Percentiles rank a stretch among this genome's conserved stretches.
Evolutionary conservation across 495 filamentous ascomycete species (phyloP).

Genomic region (Tuber melanosporum): DNA sequence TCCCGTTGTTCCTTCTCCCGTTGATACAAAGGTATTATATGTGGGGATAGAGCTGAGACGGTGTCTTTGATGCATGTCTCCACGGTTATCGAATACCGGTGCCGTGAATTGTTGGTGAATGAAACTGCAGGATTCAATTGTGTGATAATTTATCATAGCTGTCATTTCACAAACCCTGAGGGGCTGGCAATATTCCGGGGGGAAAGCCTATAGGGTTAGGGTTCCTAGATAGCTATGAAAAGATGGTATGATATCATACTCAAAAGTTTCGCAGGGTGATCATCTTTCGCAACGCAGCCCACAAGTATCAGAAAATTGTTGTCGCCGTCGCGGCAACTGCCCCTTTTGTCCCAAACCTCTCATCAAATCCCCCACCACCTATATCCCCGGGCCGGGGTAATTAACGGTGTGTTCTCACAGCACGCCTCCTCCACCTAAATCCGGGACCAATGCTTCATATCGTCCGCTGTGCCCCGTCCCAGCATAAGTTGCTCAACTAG

Average conservation of each 20-base stretch:
- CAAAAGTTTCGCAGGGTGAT: background rate
- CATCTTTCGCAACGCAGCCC: background rate
- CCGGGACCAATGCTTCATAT: background rate
- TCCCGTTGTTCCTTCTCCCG: background rate
- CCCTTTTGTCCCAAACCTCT: background rate
- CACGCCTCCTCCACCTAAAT: background rate
- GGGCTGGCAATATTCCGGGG: background rate
- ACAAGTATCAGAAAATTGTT: background rate
- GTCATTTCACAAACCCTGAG: background rate
- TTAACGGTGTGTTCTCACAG: background rate
- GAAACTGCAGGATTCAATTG: background rate
- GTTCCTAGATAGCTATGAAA: background rate
- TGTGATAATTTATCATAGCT: no score
- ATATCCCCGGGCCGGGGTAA: no score
- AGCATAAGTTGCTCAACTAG: background rate
- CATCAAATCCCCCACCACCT: background rate
- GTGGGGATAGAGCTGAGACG: background rate
- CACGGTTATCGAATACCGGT: background rate
- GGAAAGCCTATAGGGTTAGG: background rate
- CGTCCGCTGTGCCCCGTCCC: no score
- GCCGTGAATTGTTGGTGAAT: background rate
- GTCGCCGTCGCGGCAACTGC: background rate
- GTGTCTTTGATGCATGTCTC: background rate
- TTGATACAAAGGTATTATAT: background rate
- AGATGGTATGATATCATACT: background rate